A percentile compares a stretch with the other conserved stretches of the same genome.
phyloP scores from a whole-genome alignment of 371 early-diverging fungal species.

The Blakeslea trispora region DNA sequence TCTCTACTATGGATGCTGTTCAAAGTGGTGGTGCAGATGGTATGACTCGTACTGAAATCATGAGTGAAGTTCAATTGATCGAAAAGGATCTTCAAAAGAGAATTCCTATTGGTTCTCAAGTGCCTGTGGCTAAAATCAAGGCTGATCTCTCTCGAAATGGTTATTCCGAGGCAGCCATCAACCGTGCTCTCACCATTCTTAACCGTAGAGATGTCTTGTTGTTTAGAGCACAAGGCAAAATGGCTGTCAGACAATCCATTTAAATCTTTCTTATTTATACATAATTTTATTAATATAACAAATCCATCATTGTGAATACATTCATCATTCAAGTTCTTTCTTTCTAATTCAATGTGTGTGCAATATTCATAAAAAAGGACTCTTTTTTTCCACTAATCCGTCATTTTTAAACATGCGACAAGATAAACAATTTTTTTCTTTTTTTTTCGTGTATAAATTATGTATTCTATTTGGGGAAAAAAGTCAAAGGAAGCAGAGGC shows the following conservation, averaged over 20 bases:
- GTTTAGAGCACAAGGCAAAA: conserved; percentile 80
- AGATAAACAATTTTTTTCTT: too few relatives aligned
- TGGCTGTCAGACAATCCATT: conserved; percentile 32
- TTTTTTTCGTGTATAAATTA: neutral
- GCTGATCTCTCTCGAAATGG: conserved; percentile 66
- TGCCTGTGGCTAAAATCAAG: conserved; percentile 72
- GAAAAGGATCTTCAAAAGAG: conserved; percentile 86
- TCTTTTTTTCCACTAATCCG: too few relatives aligned
- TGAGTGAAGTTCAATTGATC: conserved; percentile 73
- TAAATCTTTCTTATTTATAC: conserved; percentile 17
- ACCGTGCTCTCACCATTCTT: conserved; percentile 77
- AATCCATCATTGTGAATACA: conserved; percentile 6
- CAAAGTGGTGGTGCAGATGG: conserved; percentile 82
- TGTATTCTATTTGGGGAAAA: conserved; percentile 75
- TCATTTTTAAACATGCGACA: too few relatives aligned
- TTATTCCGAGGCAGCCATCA: conserved; percentile 71
- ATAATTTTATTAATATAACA: neutral
- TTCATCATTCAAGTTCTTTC: neutral
- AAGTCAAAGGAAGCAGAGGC: conserved; percentile 78
- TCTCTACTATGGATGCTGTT: conserved; percentile 98
- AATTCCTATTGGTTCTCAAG: conserved; percentile 87
- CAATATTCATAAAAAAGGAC: too few relatives aligned
- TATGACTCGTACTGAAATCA: conserved; percentile 70
- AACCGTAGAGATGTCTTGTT: conserved; percentile 85
- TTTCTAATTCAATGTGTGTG: too few relatives aligned